phyloP scores from a whole-genome alignment of 2,329 filamentous ascomycete genomes.

The Phyllosticta citriasiana region DNA sequence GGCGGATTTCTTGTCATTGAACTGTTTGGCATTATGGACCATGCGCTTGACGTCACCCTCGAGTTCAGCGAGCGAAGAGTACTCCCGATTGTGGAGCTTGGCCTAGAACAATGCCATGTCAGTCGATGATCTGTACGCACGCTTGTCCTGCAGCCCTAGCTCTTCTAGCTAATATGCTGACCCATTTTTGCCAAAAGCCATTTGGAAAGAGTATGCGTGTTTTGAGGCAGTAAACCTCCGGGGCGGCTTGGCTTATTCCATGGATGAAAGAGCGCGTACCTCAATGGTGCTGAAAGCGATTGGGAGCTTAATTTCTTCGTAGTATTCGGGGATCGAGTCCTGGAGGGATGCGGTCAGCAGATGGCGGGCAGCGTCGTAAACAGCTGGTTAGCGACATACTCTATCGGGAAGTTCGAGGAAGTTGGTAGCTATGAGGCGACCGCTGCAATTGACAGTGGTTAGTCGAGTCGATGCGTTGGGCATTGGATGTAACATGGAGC shows the following conservation, averaged over 20 bases:
- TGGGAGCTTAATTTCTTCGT: conserved; percentile 64
- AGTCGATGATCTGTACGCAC: conserved; percentile 11
- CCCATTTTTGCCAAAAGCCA: not conserved
- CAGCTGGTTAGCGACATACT: conserved; percentile 24
- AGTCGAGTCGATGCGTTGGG: not conserved
- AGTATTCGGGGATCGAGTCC: conserved; percentile 62
- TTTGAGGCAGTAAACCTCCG: not conserved
- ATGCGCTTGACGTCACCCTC: conserved; percentile 84
- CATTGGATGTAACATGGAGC: not conserved
- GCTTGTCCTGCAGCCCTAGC: not conserved
- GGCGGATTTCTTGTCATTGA: conserved; percentile 61
- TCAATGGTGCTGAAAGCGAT: conserved; percentile 71
- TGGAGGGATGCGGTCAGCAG: conserved; percentile 17
- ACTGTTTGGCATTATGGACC: conserved; percentile 79
- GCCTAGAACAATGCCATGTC: conserved; percentile 25
- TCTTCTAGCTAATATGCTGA: not conserved
- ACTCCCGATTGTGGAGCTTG: conserved; percentile 60
- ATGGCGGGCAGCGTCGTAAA: conserved; percentile 12
- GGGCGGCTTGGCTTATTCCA: not conserved
- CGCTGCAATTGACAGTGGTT: conserved; percentile 28
- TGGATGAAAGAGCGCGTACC: conserved; percentile 26
- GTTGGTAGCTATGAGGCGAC: conserved; percentile 61
- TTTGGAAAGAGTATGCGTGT: not conserved
- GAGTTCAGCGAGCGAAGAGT: conserved; percentile 60
- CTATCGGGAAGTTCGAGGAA: conserved; percentile 62